A percentile compares a stretch with the other conserved stretches of the same genome.
Conservation (phyloP, 441 rosid species). For the Erodium moschatum region DNA sequence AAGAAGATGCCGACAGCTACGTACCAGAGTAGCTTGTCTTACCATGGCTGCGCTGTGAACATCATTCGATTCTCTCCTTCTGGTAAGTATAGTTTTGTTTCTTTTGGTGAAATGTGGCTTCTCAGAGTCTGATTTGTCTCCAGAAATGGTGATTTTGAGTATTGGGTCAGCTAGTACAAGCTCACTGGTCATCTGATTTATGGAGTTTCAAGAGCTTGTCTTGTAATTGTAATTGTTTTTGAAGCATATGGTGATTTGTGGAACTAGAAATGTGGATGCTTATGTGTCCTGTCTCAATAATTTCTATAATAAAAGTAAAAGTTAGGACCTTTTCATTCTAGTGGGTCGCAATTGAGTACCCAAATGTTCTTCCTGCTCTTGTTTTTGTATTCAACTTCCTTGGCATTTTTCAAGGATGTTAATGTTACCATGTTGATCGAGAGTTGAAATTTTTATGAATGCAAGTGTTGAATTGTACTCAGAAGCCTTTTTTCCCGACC, state of each 20-base stretch:
- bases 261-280: neutral
- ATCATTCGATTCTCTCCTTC: conserved; percentile 70
- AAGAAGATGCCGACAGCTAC: conserved; percentile 55
- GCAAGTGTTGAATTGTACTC: too few species aligned
- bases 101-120: too few species aligned
- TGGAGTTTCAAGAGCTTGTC: neutral
- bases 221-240: too few species aligned
- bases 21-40: conserved; percentile 66
- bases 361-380: neutral
- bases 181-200: neutral
- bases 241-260: neutral
- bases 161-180: too few species aligned
- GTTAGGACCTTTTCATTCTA: neutral
- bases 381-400: neutral
- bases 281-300: neutral
- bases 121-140: neutral
- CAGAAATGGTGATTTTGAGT: neutral
- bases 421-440: too few species aligned
- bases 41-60: conserved; percentile 73
- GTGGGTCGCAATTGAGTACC: neutral
- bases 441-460: too few species aligned
- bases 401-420: neutral
- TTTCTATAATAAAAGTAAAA: neutral
- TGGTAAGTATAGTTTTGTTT: conserved; percentile 31
- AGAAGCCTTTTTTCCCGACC: too few species aligned